phyloP scores from a whole-genome alignment of 2,329 filamentous ascomycete species.

The Coniochaeta ligniaria region DNA sequence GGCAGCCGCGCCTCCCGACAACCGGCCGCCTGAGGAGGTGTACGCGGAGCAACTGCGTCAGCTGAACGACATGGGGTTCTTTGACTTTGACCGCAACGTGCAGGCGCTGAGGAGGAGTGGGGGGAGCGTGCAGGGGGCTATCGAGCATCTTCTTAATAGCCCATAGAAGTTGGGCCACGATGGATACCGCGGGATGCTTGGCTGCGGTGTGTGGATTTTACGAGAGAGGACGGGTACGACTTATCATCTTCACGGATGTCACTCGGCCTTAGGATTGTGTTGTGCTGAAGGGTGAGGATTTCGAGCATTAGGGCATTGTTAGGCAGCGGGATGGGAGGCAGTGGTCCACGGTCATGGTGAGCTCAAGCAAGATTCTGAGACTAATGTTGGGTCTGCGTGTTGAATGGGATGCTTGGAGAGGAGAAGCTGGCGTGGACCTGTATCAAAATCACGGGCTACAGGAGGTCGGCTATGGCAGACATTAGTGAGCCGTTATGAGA shows the following conservation, averaged over 20 bases:
- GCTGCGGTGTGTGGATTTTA: neutral
- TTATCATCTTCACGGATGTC: neutral
- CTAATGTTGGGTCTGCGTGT: neutral
- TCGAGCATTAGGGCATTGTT: neutral
- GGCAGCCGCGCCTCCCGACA: slow-evolving; percentile 60
- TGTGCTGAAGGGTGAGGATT: neutral
- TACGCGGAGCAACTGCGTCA: slow-evolving; percentile 87
- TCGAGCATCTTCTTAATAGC: slow-evolving; percentile 63
- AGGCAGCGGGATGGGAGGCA: neutral
- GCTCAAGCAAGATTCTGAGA: neutral
- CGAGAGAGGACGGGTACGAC: neutral
- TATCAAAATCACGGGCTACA: neutral
- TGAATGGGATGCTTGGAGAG: neutral
- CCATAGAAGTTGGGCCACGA: neutral
- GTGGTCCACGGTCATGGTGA: neutral
- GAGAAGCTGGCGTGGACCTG: neutral
- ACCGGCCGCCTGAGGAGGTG: slow-evolving; percentile 83
- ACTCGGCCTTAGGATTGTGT: neutral
- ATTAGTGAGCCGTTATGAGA: neutral
- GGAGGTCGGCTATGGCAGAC: neutral
- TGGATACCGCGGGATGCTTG: neutral
- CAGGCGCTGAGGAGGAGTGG: slow-evolving; percentile 81
- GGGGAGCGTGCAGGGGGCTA: slow-evolving; percentile 87
- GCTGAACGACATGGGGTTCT: slow-evolving; percentile 98
- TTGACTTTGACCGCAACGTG: slow-evolving; percentile 90